A percentile compares a stretch with the other conserved stretches of the same genome.
Conservation (phyloP, 352 stramenopile genomes). For the Phytophthora ramorum region DNA sequence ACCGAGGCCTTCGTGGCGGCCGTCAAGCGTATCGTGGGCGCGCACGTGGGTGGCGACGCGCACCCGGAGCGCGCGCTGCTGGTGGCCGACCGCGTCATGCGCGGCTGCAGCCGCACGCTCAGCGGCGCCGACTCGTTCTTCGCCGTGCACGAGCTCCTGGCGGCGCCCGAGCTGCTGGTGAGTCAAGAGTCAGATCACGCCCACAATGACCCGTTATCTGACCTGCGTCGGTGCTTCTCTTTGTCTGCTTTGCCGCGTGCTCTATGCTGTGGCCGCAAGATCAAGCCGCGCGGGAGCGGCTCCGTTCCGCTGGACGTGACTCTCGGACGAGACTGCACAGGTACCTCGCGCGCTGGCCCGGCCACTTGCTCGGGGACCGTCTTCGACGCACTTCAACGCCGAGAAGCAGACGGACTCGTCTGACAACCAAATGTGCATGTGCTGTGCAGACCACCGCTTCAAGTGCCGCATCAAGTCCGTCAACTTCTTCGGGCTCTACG, state of each 20-base stretch:
- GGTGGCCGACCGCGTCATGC: slow-evolving; percentile 71
- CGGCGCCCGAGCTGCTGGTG: slow-evolving; percentile 60
- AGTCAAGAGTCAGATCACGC: slow-evolving; percentile 11
- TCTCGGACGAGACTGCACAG: slow-evolving; percentile 53
- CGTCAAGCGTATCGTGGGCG: slow-evolving; percentile 74
- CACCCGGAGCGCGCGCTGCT: slow-evolving; percentile 53
- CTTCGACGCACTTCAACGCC: slow-evolving; percentile 34
- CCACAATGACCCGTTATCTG: not conserved
- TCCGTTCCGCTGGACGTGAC: slow-evolving; percentile 65
- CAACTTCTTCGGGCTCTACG: slow-evolving; percentile 72
- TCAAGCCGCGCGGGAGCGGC: slow-evolving; percentile 61
- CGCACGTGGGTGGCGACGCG: slow-evolving; percentile 38
- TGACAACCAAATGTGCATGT: slow-evolving; percentile 31
- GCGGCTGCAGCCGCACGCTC: slow-evolving; percentile 75
- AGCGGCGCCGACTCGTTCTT: slow-evolving; percentile 83
- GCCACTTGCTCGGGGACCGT: slow-evolving; percentile 2
- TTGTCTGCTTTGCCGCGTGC: not conserved
- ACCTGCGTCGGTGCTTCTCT: slow-evolving; percentile 5
- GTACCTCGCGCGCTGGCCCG: slow-evolving; percentile 38
- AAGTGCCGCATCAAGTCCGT: slow-evolving; percentile 78
- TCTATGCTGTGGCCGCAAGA: slow-evolving; percentile 39
- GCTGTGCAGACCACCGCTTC: slow-evolving; percentile 57
- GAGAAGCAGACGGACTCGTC: slow-evolving; percentile 36
- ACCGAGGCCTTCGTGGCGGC: slow-evolving; percentile 78
- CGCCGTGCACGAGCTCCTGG: slow-evolving; percentile 74